Evolutionary conservation across 345 rosid genomes (phyloP), one percentile per base, ranked within the genome.

Genomic region (Punica granatum): DNA sequence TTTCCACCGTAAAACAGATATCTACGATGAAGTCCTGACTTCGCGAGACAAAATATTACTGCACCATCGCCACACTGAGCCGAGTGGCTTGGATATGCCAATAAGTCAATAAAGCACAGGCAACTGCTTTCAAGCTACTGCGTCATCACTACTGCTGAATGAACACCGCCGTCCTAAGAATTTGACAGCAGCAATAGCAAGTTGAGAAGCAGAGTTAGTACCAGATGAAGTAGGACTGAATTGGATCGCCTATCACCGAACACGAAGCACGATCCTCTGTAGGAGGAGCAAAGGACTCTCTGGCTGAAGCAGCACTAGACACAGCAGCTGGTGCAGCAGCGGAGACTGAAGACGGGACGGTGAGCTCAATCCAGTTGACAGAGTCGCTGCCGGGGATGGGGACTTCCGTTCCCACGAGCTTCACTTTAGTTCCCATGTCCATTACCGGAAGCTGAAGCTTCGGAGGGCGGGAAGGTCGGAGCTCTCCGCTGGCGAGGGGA

Each of bases 331-430:
- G 15, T 49, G 70, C 28, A 34, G 73, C 28, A 36, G 63, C 16
- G 11, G 70, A n/a, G 63, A 69, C 60, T 18, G 80, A 69, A 35
- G 80, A 68, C 58, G 84, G 83, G 36, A 94, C 71, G 16, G 87
- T 67, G 60, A 91, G 67, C n/a, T 85, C 86, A 35, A 83, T 60
- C 92, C 92, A 91, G 58, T 77, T 83, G 74, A 91, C 65, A 69
- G 84, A 77, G 67, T 85, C 92, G 74, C 82, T 81, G 73, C 93
- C 87, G 44, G 73, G 64, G 60, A 88, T 69, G 25, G 95, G 96
- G 63, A 94, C 92, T 60, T 91, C 98, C 78, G 75, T 75, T 31
- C 99, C 96, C 41, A 69, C 80, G 67, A 79, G 65, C 18, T 63
- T 63, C 76, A 59, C 42, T 28, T 31, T 49, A n/a, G 46, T 31